Evolutionary conservation across 805 yeast species (phyloP).

Genomic region (Candida ortonii): DNA sequence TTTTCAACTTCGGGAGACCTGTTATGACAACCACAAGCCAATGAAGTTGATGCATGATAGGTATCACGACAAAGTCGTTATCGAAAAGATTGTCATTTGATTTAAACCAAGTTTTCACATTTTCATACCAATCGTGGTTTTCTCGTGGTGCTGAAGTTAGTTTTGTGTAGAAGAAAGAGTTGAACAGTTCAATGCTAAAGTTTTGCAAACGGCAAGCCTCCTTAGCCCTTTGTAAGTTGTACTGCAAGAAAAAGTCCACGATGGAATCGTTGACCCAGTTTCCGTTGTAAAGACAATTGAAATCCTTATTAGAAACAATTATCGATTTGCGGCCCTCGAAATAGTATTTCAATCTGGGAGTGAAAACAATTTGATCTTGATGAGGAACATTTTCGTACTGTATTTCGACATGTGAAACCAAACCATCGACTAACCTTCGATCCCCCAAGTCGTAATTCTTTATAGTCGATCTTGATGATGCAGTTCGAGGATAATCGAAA

Average conservation of each 20-base stretch:
- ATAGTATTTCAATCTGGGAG: slow-evolving; percentile 41
- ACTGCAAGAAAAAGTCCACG: slow-evolving; percentile 78
- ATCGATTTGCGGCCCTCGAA: slow-evolving; percentile 55
- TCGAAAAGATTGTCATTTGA: slow-evolving; percentile 56
- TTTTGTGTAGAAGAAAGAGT: slow-evolving; percentile 80
- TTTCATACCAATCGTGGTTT: slow-evolving; percentile 49
- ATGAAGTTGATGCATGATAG: slow-evolving; percentile 77
- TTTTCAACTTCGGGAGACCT: slow-evolving; percentile 40
- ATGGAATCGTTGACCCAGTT: slow-evolving; percentile 90
- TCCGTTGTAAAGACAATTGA: slow-evolving; percentile 70
- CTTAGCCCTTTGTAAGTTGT: slow-evolving; percentile 40
- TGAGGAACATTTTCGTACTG: slow-evolving; percentile 31
- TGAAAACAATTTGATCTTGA: slow-evolving; percentile 29
- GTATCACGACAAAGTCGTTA: slow-evolving; percentile 65
- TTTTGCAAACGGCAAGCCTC: slow-evolving; percentile 28
- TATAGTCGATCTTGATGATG: background rate
- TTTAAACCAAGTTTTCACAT: slow-evolving; percentile 75
- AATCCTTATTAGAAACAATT: slow-evolving; percentile 65
- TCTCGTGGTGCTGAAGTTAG: slow-evolving; percentile 36
- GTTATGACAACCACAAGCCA: slow-evolving; percentile 84
- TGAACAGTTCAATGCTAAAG: slow-evolving; percentile 52
- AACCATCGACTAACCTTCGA: slow-evolving; percentile 38
- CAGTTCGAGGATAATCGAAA: slow-evolving; percentile 9
- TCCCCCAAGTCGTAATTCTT: slow-evolving; percentile 31
- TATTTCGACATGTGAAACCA: slow-evolving; percentile 15